A percentile compares a stretch with the other conserved stretches of the same genome.
phyloP scores from a whole-genome alignment of 1,284 basidiomycete genomes.

The Cryptococcus sp. region DNA sequence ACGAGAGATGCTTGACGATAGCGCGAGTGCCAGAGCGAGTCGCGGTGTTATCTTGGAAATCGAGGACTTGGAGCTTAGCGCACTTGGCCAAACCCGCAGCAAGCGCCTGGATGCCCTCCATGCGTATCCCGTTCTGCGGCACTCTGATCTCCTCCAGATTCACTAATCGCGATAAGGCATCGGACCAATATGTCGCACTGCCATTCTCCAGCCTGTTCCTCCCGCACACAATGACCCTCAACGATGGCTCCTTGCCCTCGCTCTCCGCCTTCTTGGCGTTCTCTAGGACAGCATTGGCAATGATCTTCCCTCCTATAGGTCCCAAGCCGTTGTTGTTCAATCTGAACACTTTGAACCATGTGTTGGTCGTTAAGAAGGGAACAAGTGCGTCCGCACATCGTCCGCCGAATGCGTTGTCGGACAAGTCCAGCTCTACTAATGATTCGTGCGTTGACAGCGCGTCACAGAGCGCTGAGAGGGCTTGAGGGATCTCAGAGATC shows the following conservation, averaged over 20 bases:
- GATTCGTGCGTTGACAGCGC: conserved; percentile 76
- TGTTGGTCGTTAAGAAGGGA: conserved; percentile 79
- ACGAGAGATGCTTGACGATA: conserved; percentile 69
- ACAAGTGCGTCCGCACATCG: conserved; percentile 94
- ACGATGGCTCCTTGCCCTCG: conserved; percentile 66
- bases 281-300: conserved; percentile 79
- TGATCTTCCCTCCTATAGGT: conserved; percentile 80
- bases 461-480: conserved; percentile 84
- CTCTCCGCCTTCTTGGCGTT: conserved; percentile 71
- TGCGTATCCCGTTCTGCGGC: conserved; percentile 96
- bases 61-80: conserved; percentile 70
- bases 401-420: conserved; percentile 96
- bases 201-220: conserved; percentile 94
- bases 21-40: conserved; percentile 71
- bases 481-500: conserved; percentile 91
- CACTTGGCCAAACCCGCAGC: conserved; percentile 74
- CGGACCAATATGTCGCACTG: conserved; percentile 78
- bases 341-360: conserved; percentile 76
- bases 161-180: conserved; percentile 82
- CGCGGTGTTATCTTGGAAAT: conserved; percentile 96
- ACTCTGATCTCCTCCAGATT: conserved; percentile 78
- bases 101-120: conserved; percentile 85
- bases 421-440: conserved; percentile 85
- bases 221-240: conserved; percentile 86
- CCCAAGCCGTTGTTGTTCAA: conserved; percentile 98